Evolutionary conservation across 352 stramenopile species (phyloP), one percentile per base, ranked within the genome.

Genomic region (Phytopythium oedochilum): DNA sequence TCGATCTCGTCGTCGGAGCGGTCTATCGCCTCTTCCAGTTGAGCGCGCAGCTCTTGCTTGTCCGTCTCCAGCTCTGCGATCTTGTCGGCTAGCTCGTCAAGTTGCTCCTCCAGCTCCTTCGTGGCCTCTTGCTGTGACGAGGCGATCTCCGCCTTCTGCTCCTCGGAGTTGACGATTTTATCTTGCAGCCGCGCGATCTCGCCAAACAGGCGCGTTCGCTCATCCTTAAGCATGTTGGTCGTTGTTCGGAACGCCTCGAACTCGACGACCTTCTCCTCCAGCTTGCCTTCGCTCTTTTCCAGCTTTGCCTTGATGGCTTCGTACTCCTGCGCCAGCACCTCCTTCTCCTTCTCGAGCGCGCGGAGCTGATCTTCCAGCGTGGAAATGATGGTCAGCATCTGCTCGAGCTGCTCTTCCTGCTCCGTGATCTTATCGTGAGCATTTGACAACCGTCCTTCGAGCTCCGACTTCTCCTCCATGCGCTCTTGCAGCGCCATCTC

Each of bases 211-310:
- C 74, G 68, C 44, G 53, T 74, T 36, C 75, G 72, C 53, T 88
- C 74, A 31, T 83, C 73, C 55, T 86, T 78, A 8, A 86, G 60
- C 68, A 78, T 88, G 32, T 76, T 78, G 10, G 73, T 77, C 7
- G 73, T 86, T 17, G 73, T 78, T 31, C 75, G 73, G 53, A 83
- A 76, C 6, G 73, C 67, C 49, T 86, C 73, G 46, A 84, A 79
- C 43, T 83, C 73, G n/a, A 86, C 77, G 18, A 61, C 64, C 31
- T 87, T 82, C 59, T 88, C 77, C 22, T 88, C 73, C n/a, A 89
- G 38, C 39, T 73, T 68, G 14, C 70, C 71, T 38, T 73, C 60
- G 10, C 66, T 76, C 29, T 66, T 68, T 35, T 81, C 67, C 28
- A 87, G 62, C 45, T 85, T 82, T 17, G 61, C 68, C 35, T 75